Percentiles rank a stretch among this genome's conserved stretches.
Evolutionary conservation across 192 early-diverging fungal species (phyloP).

Genomic region (Lobosporangium transversale): DNA sequence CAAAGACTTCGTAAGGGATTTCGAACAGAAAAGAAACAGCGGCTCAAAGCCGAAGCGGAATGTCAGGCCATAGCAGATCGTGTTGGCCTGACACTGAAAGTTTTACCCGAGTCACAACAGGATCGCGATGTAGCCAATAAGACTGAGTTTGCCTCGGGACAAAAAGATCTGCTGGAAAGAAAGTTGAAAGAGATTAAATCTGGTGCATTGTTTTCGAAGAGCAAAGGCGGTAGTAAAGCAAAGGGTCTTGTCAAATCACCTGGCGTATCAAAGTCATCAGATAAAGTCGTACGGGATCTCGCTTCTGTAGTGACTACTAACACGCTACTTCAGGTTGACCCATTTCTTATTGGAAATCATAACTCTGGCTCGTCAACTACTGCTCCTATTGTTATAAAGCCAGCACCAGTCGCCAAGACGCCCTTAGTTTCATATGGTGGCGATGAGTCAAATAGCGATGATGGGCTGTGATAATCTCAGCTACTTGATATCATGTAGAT

Average conservation of each 20-base stretch:
- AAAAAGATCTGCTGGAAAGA: slow-evolving; percentile 13
- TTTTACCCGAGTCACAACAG: slow-evolving; percentile 32
- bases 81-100: slow-evolving; percentile 26
- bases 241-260: not conserved
- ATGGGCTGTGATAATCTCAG: not conserved
- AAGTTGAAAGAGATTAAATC: slow-evolving; percentile 34
- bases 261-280: not conserved
- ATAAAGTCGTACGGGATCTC: slow-evolving; percentile 14
- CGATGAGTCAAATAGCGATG: slow-evolving; percentile 15
- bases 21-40: slow-evolving; percentile 52
- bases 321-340: slow-evolving; percentile 29
- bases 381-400: not conserved
- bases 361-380: not conserved
- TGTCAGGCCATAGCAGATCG: slow-evolving; percentile 42
- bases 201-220: slow-evolving; percentile 19
- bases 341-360: slow-evolving; percentile 10
- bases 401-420: slow-evolving; percentile 1
- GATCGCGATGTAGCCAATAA: slow-evolving; percentile 18
- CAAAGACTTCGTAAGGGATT: slow-evolving; percentile 77
- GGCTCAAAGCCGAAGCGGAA: slow-evolving; percentile 12
- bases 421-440: slow-evolving; percentile 31
- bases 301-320: slow-evolving; percentile 25
- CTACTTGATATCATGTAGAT: too few species aligned
- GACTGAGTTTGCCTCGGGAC: slow-evolving; percentile 23
- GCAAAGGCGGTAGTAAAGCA: not conserved